Conservation (phyloP, 1,284 basidiomycete genomes). For the Takashimella tepidaria region DNA sequence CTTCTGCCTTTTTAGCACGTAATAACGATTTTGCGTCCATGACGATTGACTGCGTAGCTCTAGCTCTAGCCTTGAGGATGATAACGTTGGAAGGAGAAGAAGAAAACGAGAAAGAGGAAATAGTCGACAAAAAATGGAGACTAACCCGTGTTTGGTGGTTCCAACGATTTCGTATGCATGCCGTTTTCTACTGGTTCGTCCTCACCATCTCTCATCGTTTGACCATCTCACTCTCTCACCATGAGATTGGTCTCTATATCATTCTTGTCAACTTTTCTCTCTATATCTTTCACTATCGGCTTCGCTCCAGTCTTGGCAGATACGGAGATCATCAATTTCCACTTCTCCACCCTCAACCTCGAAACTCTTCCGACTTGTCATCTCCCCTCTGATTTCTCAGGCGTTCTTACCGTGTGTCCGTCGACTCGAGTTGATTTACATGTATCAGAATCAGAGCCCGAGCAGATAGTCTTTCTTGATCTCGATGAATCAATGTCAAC, state of each 20-base stretch:
- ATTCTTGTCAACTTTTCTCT: no score
- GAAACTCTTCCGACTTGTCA: neutral
- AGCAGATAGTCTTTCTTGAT: slow-evolving; percentile 16
- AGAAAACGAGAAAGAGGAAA: neutral
- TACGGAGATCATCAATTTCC: slow-evolving; percentile 40
- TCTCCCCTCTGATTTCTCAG: neutral
- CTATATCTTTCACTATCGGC: no score
- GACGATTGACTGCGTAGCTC: slow-evolving; percentile 2
- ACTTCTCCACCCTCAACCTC: slow-evolving; percentile 12
- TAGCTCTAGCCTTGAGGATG: no score
- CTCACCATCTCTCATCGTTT: no score
- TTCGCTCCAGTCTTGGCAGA: slow-evolving; percentile 25
- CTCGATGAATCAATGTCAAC: slow-evolving; percentile 6
- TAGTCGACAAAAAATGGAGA: no score
- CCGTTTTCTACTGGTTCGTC: no score
- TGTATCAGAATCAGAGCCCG: no score
- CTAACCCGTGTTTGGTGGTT: no score
- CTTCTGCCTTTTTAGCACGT: slow-evolving; percentile 45
- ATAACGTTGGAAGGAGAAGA: neutral
- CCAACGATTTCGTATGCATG: no score
- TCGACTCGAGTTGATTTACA: slow-evolving; percentile 10
- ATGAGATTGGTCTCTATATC: no score
- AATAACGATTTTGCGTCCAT: slow-evolving; percentile 48
- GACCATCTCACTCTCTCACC: no score
- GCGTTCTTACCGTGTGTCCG: neutral